Conservation (phyloP, 1,284 basidiomycete genomes). For the Ceratobasidium papillatum region DNA sequence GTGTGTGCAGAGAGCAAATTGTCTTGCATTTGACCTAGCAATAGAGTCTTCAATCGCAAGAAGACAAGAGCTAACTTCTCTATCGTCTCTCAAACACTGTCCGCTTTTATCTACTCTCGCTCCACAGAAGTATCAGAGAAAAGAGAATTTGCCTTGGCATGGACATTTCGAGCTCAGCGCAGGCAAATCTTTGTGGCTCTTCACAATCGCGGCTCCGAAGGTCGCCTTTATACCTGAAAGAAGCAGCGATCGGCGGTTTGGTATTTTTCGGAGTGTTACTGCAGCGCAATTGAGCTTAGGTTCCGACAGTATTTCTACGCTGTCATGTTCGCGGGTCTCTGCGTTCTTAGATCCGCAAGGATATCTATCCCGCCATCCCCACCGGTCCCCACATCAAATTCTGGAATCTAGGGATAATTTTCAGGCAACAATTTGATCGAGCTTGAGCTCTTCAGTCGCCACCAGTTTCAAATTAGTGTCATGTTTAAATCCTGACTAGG, state of each 20-base stretch:
- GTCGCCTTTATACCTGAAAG: neutral
- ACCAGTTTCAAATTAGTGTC: neutral
- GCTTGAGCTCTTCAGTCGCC: neutral
- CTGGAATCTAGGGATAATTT: neutral
- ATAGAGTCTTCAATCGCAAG: neutral
- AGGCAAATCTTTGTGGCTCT: neutral
- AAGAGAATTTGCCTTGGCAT: neutral
- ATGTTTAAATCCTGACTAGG: neutral
- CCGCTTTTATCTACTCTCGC: too few species aligned
- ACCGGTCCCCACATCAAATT: neutral
- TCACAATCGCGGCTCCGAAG: neutral
- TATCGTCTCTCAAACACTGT: too few species aligned
- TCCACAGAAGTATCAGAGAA: too few species aligned
- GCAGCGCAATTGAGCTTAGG: neutral
- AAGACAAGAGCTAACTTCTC: neutral
- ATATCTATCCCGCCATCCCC: neutral
- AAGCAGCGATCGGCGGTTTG: neutral
- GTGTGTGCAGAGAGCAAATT: neutral
- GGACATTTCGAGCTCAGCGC: neutral
- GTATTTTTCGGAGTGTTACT: neutral
- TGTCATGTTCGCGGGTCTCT: too few species aligned
- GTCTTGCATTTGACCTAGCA: neutral
- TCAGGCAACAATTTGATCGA: slow-evolving; percentile 2
- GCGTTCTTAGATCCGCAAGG: neutral
- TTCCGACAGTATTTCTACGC: too few species aligned